These are phyloP conservation scores for Microcyclosporella mali DNA, from an alignment of 2,329 filamentous ascomycete species.

Conservation along the genomic window DNA sequence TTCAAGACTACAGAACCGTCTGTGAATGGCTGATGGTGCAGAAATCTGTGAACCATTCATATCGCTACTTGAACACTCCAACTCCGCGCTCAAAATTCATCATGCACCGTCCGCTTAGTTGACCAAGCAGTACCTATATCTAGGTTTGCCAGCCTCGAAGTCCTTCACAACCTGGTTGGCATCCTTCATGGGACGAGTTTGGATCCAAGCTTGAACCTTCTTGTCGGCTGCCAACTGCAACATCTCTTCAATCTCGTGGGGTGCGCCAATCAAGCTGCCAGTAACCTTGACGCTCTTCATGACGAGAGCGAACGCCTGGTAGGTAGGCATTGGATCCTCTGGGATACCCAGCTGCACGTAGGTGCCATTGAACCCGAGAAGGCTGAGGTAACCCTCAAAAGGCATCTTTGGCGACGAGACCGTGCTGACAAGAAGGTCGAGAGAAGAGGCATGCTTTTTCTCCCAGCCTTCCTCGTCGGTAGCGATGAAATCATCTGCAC, in stretches of 20 bases:
- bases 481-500: conserved; percentile 53
- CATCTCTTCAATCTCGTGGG: conserved; percentile 56
- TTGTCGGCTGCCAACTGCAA: conserved; percentile 53
- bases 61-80: no score
- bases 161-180: conserved; percentile 53
- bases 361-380: conserved; percentile 53
- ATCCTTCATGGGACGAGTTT: conserved; percentile 53
- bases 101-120: conserved; percentile 22
- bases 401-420: conserved; percentile 58
- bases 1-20: no score
- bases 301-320: conserved; percentile 55
- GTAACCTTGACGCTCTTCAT: conserved; percentile 45
- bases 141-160: conserved; percentile 50
- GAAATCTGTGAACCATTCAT: no score
- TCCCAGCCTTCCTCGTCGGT: conserved; percentile 54
- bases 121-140: conserved; percentile 38
- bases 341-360: conserved; percentile 63
- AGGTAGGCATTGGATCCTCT: conserved; percentile 48
- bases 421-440: conserved; percentile 56
- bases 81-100: no score
- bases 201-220: conserved; percentile 55
- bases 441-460: conserved; percentile 44
- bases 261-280: conserved; percentile 45
- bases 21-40: no score
- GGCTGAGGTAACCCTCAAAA: conserved; percentile 48